Evolutionary conservation across 2,329 filamentous ascomycete species (phyloP).

Genomic region (Clarireedia hainanense): DNA sequence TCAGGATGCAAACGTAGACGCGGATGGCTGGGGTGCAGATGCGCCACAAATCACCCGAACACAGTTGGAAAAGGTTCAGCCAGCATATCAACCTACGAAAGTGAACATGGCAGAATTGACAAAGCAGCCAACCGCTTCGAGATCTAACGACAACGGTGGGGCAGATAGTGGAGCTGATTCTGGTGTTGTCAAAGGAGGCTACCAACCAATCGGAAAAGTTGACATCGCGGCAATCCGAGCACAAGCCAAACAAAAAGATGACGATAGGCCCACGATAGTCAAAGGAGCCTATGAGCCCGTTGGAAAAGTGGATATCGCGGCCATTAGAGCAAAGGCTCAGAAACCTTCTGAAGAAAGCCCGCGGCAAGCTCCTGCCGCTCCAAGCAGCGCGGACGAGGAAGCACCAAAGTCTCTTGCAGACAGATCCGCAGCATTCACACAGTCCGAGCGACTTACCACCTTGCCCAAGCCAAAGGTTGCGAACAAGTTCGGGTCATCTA

Average conservation of each 20-base stretch:
- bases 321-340: slow-evolving; percentile 79
- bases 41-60: slow-evolving; percentile 84
- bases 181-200: slow-evolving; percentile 75
- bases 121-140: slow-evolving; percentile 56
- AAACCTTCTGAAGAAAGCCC: slow-evolving; percentile 40
- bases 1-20: slow-evolving; percentile 52
- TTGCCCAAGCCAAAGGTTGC: slow-evolving; percentile 92
- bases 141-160: slow-evolving; percentile 42
- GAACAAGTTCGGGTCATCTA: slow-evolving; percentile 71
- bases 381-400: slow-evolving; percentile 37
- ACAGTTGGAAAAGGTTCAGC: slow-evolving; percentile 82
- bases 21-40: slow-evolving; percentile 91
- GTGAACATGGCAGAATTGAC: slow-evolving; percentile 86
- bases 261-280: slow-evolving; percentile 75
- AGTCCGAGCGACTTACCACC: slow-evolving; percentile 73
- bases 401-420: slow-evolving; percentile 62
- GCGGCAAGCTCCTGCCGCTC: slow-evolving; percentile 34
- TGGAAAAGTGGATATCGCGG: slow-evolving; percentile 94
- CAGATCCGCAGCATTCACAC: slow-evolving; percentile 64
- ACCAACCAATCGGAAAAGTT: slow-evolving; percentile 95
- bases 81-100: slow-evolving; percentile 91
- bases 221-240: slow-evolving; percentile 86
- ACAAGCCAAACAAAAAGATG: slow-evolving; percentile 59
- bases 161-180: slow-evolving; percentile 36
- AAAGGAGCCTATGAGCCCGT: slow-evolving; percentile 93